Evolutionary conservation across 225 moss, liverwort and hornwort species (phyloP).

Genomic region (Sphagnum tenellum): DNA sequence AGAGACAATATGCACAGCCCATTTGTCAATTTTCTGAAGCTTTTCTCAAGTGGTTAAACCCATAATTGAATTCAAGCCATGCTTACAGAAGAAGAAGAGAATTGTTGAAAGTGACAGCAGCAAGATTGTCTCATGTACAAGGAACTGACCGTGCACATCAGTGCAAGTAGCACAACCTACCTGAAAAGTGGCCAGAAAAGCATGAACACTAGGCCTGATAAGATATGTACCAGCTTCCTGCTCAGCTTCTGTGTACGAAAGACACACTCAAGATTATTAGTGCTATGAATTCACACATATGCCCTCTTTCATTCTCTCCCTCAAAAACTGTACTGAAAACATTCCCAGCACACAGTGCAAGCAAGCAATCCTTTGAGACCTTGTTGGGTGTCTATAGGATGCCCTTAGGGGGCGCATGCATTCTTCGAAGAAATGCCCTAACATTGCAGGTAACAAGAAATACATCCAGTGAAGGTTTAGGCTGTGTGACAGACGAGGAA

Average conservation of each 20-base stretch:
- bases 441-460: no score
- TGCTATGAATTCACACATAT: not conserved
- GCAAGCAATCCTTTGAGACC: not conserved
- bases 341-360: not conserved
- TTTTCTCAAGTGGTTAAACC: no score
- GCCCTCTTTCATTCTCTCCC: not conserved
- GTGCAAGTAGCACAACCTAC: conserved; percentile 5
- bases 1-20: no score
- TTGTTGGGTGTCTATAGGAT: not conserved
- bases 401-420: no score
- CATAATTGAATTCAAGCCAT: no score
- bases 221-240: conserved; percentile 83
- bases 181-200: conserved; percentile 93
- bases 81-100: no score
- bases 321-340: not conserved
- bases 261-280: conserved; percentile 4
- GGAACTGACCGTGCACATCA: no score
- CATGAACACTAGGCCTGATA: conserved; percentile 74
- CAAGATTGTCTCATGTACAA: no score
- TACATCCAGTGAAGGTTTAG: no score
- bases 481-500: no score
- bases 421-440: not conserved
- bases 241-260: conserved; percentile 49
- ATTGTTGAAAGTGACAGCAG: no score
- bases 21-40: no score